These are phyloP conservation scores for Vigna nakashimae DNA, from an alignment of 306 rosid species.

Conservation along the genomic window DNA sequence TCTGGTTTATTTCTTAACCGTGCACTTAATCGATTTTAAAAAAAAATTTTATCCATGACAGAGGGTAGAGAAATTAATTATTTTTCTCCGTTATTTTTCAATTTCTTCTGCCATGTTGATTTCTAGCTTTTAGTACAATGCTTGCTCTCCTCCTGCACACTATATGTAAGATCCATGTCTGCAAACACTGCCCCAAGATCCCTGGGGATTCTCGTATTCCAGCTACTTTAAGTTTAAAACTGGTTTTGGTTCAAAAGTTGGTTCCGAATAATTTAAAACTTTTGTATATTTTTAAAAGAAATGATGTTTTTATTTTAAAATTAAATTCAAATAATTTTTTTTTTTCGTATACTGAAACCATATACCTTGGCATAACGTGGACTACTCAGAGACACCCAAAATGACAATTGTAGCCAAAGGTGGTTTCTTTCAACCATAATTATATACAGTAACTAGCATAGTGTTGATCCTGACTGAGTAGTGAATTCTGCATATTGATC, in stretches of 20 bases:
- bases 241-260: not conserved
- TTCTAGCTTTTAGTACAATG: not conserved
- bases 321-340: not conserved
- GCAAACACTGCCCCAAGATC: not conserved
- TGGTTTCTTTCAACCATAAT: constrained; percentile 15
- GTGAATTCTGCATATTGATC: constrained; percentile 27
- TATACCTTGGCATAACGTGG: not conserved
- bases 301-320: not conserved
- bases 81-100: too few species aligned
- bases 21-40: not conserved
- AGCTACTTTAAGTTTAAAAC: not conserved
- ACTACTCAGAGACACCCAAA: not conserved
- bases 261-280: not conserved
- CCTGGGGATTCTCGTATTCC: not conserved
- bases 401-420: constrained; percentile 3
- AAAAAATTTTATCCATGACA: not conserved
- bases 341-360: not conserved
- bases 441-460: constrained; percentile 11
- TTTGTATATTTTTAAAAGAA: not conserved
- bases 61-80: not conserved
- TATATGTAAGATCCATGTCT: not conserved
- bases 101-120: not conserved
- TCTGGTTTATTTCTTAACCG: not conserved
- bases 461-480: constrained; percentile 33
- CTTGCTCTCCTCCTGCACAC: not conserved